These are phyloP conservation scores for Verticillium nonalfalfae DNA, from an alignment of 2,329 filamentous ascomycete genomes.

Conservation along the genomic window DNA sequence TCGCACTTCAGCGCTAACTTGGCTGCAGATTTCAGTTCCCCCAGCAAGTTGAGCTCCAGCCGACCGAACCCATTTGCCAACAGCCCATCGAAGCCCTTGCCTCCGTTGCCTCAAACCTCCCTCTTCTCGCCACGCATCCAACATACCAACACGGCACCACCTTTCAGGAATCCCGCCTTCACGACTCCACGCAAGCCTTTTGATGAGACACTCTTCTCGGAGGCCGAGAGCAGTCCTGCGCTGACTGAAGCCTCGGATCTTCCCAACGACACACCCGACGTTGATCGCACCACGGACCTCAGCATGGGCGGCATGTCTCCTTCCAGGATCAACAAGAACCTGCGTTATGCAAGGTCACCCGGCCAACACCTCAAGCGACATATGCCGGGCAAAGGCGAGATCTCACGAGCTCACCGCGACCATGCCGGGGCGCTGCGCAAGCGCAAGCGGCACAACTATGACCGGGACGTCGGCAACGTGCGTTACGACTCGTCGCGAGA, in stretches of 20 bases:
- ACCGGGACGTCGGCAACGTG: conserved; percentile 46
- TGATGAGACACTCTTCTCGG: conserved; percentile 46
- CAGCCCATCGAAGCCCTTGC: conserved; percentile 34
- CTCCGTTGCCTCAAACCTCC: conserved; percentile 32
- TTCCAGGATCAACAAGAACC: conserved; percentile 36
- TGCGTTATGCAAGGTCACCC: conserved; percentile 36
- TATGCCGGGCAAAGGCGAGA: conserved; percentile 57
- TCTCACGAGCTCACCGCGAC: conserved; percentile 40
- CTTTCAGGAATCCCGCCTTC: conserved; percentile 59
- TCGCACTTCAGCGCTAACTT: neutral
- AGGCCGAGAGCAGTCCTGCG: conserved; percentile 55
- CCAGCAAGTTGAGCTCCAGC: conserved; percentile 25
- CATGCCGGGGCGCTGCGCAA: conserved; percentile 36
- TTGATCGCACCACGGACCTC: conserved; percentile 36
- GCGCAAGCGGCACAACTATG: conserved; percentile 44
- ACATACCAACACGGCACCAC: conserved; percentile 35
- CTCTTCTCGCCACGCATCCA: conserved; percentile 38
- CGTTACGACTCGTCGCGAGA: conserved; percentile 33
- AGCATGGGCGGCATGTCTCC: conserved; percentile 41
- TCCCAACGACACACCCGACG: conserved; percentile 44
- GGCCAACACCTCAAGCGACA: conserved; percentile 25
- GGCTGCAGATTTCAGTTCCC: conserved; percentile 24
- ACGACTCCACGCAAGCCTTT: conserved; percentile 55
- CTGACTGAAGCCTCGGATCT: conserved; percentile 50
- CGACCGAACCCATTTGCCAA: conserved; percentile 19